Percentiles rank a stretch among this genome's conserved stretches.
These are phyloP conservation scores for Eucalyptus cladocalyx DNA, from an alignment of 345 rosid genomes.

Conservation along the genomic window DNA sequence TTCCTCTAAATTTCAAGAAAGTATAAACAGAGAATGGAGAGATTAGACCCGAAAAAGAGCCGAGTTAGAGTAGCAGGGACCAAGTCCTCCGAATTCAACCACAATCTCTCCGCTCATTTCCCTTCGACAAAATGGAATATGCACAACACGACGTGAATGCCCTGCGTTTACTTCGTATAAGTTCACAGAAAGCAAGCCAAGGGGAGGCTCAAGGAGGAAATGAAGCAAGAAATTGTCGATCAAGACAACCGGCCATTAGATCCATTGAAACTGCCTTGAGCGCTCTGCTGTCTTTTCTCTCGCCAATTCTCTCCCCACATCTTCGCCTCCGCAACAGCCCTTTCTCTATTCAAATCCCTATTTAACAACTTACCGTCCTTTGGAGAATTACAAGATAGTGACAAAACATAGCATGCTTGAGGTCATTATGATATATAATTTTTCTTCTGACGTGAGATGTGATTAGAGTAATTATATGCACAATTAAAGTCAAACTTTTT, in stretches of 20 bases:
- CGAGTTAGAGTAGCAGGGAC: background rate
- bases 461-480: background rate
- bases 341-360: too few relatives aligned
- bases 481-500: background rate
- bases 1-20: background rate
- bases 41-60: background rate
- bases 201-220: too few relatives aligned
- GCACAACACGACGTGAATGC: background rate
- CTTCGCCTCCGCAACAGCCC: too few relatives aligned
- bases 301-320: too few relatives aligned
- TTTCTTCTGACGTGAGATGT: background rate
- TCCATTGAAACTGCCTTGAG: too few relatives aligned
- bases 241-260: too few relatives aligned
- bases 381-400: background rate
- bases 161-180: too few relatives aligned
- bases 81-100: background rate
- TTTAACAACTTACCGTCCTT: too few relatives aligned
- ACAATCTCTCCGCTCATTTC: background rate
- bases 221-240: too few relatives aligned
- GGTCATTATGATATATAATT: background rate
- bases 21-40: background rate
- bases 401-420: background rate
- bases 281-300: too few relatives aligned
- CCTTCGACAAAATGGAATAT: background rate
- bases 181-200: too few relatives aligned